A percentile compares a stretch with the other conserved stretches of the same genome.
Evolutionary conservation across 2,329 filamentous ascomycete species (phyloP).

Genomic region (Pestalotiopsis sp.): DNA sequence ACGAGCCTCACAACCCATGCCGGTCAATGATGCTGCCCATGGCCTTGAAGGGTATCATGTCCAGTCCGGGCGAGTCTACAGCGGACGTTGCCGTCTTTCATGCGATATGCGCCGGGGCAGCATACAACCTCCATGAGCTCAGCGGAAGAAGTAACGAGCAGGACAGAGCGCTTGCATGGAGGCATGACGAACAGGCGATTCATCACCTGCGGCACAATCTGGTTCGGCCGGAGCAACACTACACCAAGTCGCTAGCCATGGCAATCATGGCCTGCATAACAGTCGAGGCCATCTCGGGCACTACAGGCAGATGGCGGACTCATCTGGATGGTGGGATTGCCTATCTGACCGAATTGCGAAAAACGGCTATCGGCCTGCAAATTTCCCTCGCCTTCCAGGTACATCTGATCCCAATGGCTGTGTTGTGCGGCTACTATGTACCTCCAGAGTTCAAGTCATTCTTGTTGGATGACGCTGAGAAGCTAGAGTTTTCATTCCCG

Average conservation of each 20-base stretch:
- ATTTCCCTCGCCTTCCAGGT: conserved; percentile 21
- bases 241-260: conserved; percentile 41
- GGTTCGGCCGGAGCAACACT: conserved; percentile 21
- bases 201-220: conserved; percentile 25
- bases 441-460: conserved; percentile 21
- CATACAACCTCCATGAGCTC: conserved; percentile 43
- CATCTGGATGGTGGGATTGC: conserved; percentile 27
- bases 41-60: conserved; percentile 25
- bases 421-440: conserved; percentile 24
- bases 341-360: conserved; percentile 21
- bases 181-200: conserved; percentile 27
- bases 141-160: conserved; percentile 23
- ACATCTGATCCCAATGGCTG: conserved; percentile 28
- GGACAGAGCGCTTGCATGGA: conserved; percentile 22
- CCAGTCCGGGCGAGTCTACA: conserved; percentile 20
- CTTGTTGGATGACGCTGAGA: conserved; percentile 16
- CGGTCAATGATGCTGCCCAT: conserved; percentile 29
- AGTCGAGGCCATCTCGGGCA: conserved; percentile 28
- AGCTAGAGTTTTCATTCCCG: conserved; percentile 24
- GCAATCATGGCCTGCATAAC: conserved; percentile 40
- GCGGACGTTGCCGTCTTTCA: conserved; percentile 27
- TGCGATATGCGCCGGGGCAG: conserved; percentile 39
- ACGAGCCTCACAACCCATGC: conserved; percentile 28
- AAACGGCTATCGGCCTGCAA: conserved; percentile 16
- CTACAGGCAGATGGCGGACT: conserved; percentile 24